These are phyloP conservation scores for Malassezia dermatis DNA, from an alignment of 1,284 basidiomycete species.

Conservation along the genomic window DNA sequence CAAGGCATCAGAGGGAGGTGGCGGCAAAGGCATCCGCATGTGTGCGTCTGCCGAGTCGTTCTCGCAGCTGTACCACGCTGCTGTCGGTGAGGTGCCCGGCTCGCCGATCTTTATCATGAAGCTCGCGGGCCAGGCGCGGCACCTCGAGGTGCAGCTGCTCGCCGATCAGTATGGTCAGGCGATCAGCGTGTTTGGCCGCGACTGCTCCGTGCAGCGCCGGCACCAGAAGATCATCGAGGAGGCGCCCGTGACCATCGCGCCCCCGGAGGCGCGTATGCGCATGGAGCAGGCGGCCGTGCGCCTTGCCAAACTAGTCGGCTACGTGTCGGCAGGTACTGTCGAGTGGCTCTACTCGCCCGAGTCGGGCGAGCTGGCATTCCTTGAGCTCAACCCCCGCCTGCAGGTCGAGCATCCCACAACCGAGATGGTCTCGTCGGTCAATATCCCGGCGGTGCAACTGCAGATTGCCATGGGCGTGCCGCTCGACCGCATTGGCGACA, in stretches of 20 bases:
- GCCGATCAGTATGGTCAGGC: conserved; percentile 99
- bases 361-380: conserved; percentile 89
- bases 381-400: conserved; percentile 97
- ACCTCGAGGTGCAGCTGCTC: conserved; percentile 94
- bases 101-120: conserved; percentile 99
- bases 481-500: conserved; percentile 86
- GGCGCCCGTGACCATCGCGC: conserved; percentile 92
- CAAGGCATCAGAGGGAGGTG: conserved; percentile 97
- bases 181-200: conserved; percentile 95
- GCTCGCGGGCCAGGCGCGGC: conserved; percentile 89
- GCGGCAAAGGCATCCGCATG: conserved; percentile 70
- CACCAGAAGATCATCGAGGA: conserved; percentile 99
- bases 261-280: conserved; percentile 62
- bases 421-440: conserved; percentile 98
- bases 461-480: conserved; percentile 98
- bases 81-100: conserved; percentile 85
- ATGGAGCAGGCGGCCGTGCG: conserved; percentile 99
- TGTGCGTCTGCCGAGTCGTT: conserved; percentile 60
- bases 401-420: conserved; percentile 96
- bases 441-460: conserved; percentile 91
- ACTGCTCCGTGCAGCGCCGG: conserved; percentile 97
- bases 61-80: conserved; percentile 85
- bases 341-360: conserved; percentile 94
- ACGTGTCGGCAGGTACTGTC: conserved; percentile 96
- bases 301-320: conserved; percentile 93